These are phyloP conservation scores for Umbelopsis sp. DNA, from an alignment of 192 early-diverging fungal species.

Conservation along the genomic window DNA sequence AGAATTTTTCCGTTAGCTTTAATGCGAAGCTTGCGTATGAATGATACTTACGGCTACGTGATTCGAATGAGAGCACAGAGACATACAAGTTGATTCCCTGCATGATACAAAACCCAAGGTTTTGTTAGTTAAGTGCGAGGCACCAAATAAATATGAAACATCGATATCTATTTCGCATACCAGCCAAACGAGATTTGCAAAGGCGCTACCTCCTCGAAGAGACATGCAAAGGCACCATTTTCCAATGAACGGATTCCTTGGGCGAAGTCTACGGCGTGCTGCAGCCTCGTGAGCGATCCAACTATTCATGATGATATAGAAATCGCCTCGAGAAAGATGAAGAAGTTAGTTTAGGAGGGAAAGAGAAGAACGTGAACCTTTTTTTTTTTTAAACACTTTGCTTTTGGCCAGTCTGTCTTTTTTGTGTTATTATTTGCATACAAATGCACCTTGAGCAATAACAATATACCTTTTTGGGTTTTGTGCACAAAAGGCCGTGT, in stretches of 20 bases:
- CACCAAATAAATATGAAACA: neutral
- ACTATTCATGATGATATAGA: neutral
- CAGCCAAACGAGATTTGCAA: conserved; percentile 32
- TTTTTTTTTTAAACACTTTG: neutral
- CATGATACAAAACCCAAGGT: neutral
- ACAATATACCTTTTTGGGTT: conserved; percentile 9
- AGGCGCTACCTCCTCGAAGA: conserved; percentile 27
- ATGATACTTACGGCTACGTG: conserved; percentile 30
- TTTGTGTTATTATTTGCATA: neutral
- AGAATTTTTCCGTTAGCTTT: neutral
- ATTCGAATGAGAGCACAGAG: conserved; percentile 23
- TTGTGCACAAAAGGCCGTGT: neutral
- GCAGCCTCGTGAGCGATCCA: neutral
- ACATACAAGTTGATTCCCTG: conserved; percentile 32
- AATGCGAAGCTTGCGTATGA: neutral
- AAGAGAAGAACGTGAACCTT: neutral
- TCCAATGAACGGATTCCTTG: neutral
- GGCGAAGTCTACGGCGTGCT: neutral
- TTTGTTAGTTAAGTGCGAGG: neutral
- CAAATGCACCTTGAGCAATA: neutral
- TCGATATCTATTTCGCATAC: conserved; percentile 18
- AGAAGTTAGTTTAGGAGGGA: neutral
- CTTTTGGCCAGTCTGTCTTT: neutral
- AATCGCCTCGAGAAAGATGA: neutral
- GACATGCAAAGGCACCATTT: conserved; percentile 39